A percentile compares a stretch with the other conserved stretches of the same genome.
These are phyloP conservation scores for Sphaerulina musiva DNA, from an alignment of 2,329 filamentous ascomycete genomes.

Conservation along the genomic window DNA sequence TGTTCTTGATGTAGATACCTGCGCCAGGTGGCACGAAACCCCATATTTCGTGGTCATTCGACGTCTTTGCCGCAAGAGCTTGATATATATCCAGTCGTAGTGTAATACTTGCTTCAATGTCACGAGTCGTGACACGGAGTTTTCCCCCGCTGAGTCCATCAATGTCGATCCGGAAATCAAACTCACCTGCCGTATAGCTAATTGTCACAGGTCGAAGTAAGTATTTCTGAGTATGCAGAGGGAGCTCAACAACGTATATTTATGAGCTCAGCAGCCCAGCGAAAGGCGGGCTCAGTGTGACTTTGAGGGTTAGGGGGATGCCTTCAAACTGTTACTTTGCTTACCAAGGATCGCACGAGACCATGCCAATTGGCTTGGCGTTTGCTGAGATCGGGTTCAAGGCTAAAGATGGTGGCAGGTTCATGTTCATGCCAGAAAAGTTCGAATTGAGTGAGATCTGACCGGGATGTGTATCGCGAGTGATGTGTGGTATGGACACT, in stretches of 20 bases:
- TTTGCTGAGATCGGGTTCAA: not conserved
- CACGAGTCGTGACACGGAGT: not conserved
- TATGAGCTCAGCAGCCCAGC: too few species aligned
- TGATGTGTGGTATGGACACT: not conserved
- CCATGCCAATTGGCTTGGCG: constrained; percentile 1
- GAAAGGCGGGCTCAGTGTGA: too few species aligned
- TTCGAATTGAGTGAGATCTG: constrained; percentile 10
- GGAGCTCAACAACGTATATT: too few species aligned
- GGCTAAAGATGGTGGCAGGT: not conserved
- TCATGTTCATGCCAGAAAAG: constrained; percentile 7
- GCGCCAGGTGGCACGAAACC: constrained; percentile 1
- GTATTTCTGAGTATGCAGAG: too few species aligned
- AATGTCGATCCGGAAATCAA: constrained; percentile 7
- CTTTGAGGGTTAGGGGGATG: too few species aligned
- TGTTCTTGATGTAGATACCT: constrained; percentile 11
- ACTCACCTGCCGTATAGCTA: not conserved
- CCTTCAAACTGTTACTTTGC: too few species aligned
- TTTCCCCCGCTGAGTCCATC: constrained; percentile 1
- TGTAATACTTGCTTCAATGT: not conserved
- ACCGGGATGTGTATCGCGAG: not conserved
- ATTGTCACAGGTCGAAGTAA: too few species aligned
- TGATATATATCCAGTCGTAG: constrained; percentile 5
- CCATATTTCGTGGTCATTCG: constrained; percentile 9
- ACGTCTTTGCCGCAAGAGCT: not conserved
- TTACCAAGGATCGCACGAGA: constrained; percentile 7